Evolutionary conservation across 129 eudicot genomes (phyloP), one percentile per base, ranked within the genome.

Genomic region (Flaveria robusta): DNA sequence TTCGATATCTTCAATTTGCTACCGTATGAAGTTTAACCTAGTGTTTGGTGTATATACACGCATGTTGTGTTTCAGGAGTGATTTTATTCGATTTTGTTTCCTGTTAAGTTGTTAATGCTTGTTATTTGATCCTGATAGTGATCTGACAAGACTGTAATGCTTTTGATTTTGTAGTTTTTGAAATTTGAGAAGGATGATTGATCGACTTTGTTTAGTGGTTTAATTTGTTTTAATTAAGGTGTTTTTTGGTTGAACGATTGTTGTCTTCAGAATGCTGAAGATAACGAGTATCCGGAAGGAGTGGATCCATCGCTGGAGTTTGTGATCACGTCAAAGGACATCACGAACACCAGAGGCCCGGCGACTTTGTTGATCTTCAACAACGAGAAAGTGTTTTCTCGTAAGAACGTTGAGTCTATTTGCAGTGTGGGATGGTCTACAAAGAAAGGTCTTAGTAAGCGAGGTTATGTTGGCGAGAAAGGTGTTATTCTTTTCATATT

Each of bases 401-500:
- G 67, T 0, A 76, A 68, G 52, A 88, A 85, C 50, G 75, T 88
- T 9, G 87, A 83, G 13, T 85, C 92, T 1, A 72, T 88, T 12
- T 85, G 89, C 68, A 77, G 85, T 4, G 86, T 85, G 10, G 89
- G 89, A 11, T 86, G 88, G 16, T 88, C 92, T 50, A 80, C 89
- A 13, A 85, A 85, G 69, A 79, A 86, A 71, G 86, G 86, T 27
- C 77, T 77, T 42, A 86, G 86, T 39, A 75, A 68, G 24, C 86
- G 77, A 23, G 89, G 89, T 41, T 85, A 85, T 66, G 82, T 82
- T 11, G 92, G 92, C 29, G 92, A 87, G 43, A 87, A 87, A 82
- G 92, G 92, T 87, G 74, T 71, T 12, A 0, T 5, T 15, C 18
- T 13, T 77, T 3, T 10, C 13, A 14, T 15, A 13, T 1, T 41